Conservation (phyloP, 139 green algal species). For the Pedinophyceae sp. region DNA sequence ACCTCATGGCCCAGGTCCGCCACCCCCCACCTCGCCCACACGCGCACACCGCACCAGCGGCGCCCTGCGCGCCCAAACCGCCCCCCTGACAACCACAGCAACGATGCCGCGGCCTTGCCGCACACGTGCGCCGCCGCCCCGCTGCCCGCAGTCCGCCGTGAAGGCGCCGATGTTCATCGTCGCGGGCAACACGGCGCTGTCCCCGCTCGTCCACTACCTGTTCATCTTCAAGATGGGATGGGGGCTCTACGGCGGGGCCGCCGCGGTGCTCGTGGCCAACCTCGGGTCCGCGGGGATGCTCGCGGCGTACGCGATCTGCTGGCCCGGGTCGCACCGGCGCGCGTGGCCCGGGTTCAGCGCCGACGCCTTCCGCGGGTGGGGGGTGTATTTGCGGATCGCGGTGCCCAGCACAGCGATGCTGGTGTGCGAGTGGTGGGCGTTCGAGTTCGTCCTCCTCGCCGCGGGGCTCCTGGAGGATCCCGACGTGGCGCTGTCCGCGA, state of each 20-base stretch:
- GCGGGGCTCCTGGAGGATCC: conserved; percentile 9
- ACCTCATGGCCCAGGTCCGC: neutral
- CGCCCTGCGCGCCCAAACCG: no score
- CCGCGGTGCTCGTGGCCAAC: neutral
- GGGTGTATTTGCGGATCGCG: conserved; percentile 36
- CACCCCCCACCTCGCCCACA: no score
- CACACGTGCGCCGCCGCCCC: no score
- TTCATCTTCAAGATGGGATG: neutral
- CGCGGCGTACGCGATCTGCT: neutral
- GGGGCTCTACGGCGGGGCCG: neutral
- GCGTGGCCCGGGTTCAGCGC: neutral
- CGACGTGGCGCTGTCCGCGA: conserved; percentile 40
- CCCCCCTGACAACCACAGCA: no score
- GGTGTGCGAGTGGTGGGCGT: conserved; percentile 59
- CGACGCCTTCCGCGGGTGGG: conserved; percentile 23
- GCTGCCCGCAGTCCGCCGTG: no score
- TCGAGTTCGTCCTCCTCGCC: conserved; percentile 35
- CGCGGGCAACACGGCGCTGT: neutral
- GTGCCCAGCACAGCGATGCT: conserved; percentile 48
- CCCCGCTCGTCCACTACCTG: neutral
- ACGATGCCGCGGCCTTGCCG: no score
- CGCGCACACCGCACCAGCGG: no score
- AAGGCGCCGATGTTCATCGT: no score
- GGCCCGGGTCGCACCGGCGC: neutral
- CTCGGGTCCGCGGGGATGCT: neutral